Evolutionary conservation across 768 basidiomycete genomes (phyloP), one percentile per base, ranked within the genome.

Genomic region (Lentinula sp.): DNA sequence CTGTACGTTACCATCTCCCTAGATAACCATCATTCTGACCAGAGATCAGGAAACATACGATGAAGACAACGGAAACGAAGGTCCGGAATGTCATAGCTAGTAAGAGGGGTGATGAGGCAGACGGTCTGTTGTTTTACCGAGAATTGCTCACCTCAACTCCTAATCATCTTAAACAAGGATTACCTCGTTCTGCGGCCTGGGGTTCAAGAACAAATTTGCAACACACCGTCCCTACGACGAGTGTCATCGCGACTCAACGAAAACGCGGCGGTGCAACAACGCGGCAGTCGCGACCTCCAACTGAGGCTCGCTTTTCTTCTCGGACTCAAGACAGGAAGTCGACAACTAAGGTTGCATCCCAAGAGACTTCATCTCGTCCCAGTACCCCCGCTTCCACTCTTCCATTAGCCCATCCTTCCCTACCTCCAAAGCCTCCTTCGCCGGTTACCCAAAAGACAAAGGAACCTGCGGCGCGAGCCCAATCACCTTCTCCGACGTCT

Each of bases 51-150:
- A 94, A 94, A 84, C 93, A 95, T 71, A 92, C 92, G 0, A 90
- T 94, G 76, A 95, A 95, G 74, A 88, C 91, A 23, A 91, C 89
- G 3, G 93, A 94, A 71, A 88, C 79, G 57, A 77, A 88, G 46
- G 72, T 83, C 4, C 80, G 86, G 52, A 74, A 74, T 21, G 72
- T 74, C 10, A 72, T 76, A 4, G 69, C 79, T 11, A 71, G 76
- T 10, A 84, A 86, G 75, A 88, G 86, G 66, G 76, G 76, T 1
- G 85, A 91, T 51, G 87, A 89, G 65, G 68, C 70, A 28, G 83
- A 86, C 68, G 78, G 82, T 80, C 64, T 61, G 72, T 65, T 53
- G 50, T 48, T 55, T 18, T 68, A 49, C 54, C 60, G 61, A 34
- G 65, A 62, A 35, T 49, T 50, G 53, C 28, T 63, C 46, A 56